phyloP scores from a whole-genome alignment of 306 rosid genomes.

The Morella rubra region DNA sequence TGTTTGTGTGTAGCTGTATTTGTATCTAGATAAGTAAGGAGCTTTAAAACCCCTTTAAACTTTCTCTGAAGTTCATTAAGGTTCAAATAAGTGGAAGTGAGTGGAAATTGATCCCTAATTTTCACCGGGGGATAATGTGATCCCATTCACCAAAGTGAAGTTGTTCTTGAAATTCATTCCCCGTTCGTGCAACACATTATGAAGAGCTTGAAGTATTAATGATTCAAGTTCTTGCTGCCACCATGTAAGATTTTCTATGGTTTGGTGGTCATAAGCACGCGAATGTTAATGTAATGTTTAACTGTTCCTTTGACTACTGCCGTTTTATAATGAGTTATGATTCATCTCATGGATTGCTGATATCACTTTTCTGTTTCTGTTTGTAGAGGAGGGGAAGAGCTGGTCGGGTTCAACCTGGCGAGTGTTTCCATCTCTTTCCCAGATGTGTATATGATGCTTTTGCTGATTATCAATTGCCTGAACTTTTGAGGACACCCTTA shows the following conservation, averaged over 20 bases:
- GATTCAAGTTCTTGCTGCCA: neutral
- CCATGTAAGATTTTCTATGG: neutral
- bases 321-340: neutral
- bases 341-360: neutral
- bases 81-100: neutral
- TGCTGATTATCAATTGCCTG: slow-evolving; percentile 89
- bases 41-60: neutral
- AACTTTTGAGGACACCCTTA: slow-evolving; percentile 92
- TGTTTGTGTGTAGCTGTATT: neutral
- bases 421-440: slow-evolving; percentile 91
- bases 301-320: neutral
- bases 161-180: neutral
- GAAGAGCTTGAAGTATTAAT: neutral
- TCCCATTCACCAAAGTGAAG: neutral
- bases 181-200: neutral
- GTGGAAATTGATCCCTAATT: neutral
- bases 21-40: neutral
- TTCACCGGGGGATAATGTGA: neutral
- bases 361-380: slow-evolving; percentile 15
- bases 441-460: slow-evolving; percentile 82
- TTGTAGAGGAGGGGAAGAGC: slow-evolving; percentile 99
- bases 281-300: neutral
- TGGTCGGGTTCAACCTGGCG: slow-evolving; percentile 97
- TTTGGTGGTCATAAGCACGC: neutral
- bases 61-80: neutral